A percentile compares a stretch with the other conserved stretches of the same genome.
Evolutionary conservation across 176 grass and related monocot species (phyloP).

Genomic region (Avena atlantica): DNA sequence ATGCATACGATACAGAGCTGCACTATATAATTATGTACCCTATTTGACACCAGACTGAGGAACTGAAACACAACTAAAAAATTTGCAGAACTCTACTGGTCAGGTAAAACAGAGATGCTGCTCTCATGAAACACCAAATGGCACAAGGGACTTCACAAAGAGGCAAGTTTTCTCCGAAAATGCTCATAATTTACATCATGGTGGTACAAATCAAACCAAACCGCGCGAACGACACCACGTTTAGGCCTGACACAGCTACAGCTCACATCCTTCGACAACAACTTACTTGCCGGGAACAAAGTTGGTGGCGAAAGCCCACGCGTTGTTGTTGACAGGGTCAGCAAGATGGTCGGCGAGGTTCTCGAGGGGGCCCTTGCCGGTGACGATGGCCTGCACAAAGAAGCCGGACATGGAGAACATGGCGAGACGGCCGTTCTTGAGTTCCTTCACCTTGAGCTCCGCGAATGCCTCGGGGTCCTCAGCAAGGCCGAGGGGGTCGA

Average conservation of each 20-base stretch:
- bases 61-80: not conserved
- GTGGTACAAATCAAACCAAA: too few relatives aligned
- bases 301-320: constrained; percentile 94
- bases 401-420: constrained; percentile 98
- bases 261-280: not conserved
- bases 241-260: not conserved
- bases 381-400: constrained; percentile 94
- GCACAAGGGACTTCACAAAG: too few relatives aligned
- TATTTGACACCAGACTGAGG: not conserved
- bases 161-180: too few relatives aligned
- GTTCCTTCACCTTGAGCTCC: constrained; percentile 95
- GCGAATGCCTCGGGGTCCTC: constrained; percentile 74
- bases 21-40: not conserved
- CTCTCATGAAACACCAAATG: too few relatives aligned
- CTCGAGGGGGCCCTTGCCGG: constrained; percentile 94
- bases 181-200: too few relatives aligned
- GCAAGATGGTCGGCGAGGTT: constrained; percentile 90
- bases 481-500: constrained; percentile 77
- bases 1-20: not conserved
- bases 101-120: not conserved
- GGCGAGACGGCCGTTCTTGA: constrained; percentile 84
- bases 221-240: too few relatives aligned
- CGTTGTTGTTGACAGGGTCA: constrained; percentile 97
- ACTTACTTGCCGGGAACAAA: constrained; percentile 84
- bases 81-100: not conserved